phyloP scores from a whole-genome alignment of 805 yeast species.

The Yarrowia phangngaensis region DNA sequence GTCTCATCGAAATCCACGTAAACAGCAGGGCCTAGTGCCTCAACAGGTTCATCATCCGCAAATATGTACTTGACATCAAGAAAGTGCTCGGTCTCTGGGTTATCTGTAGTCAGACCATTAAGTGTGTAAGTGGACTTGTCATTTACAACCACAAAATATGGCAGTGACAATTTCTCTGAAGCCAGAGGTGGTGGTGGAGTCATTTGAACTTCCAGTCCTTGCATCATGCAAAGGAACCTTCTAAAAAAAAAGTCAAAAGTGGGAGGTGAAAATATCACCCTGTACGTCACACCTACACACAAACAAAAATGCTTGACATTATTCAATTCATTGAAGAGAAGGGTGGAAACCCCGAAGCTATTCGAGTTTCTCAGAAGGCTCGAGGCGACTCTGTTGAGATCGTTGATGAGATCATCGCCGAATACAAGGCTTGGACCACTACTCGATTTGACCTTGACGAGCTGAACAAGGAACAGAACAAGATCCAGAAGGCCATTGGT shows the following conservation, averaged over 20 bases:
- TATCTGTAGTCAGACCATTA: background rate
- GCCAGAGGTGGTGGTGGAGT: no score
- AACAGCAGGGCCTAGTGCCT: conserved; percentile 28
- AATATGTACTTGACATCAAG: conserved; percentile 22
- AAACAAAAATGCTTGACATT: conserved; percentile 74
- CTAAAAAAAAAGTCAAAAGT: conserved; percentile 14
- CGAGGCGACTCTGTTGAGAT: conserved; percentile 93
- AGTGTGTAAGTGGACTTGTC: conserved; percentile 13
- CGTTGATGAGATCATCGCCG: conserved; percentile 90
- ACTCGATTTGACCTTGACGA: conserved; percentile 87
- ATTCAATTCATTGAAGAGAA: conserved; percentile 88
- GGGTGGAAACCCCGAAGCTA: conserved; percentile 91
- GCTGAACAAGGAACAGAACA: conserved; percentile 80
- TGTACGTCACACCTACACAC: conserved; percentile 11
- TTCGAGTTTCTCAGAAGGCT: conserved; percentile 83
- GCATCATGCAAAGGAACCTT: background rate
- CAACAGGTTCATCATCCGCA: conserved; percentile 20
- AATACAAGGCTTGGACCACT: conserved; percentile 89
- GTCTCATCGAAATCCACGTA: conserved; percentile 41
- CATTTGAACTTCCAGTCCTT: no score
- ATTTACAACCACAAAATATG: conserved; percentile 12
- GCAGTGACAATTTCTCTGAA: background rate
- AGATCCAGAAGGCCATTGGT: conserved; percentile 90
- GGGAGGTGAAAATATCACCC: conserved; percentile 21
- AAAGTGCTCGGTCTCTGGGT: conserved; percentile 13